Evolutionary conservation across 2,329 filamentous ascomycete species (phyloP).

Genomic region (Colletotrichum australisinense): DNA sequence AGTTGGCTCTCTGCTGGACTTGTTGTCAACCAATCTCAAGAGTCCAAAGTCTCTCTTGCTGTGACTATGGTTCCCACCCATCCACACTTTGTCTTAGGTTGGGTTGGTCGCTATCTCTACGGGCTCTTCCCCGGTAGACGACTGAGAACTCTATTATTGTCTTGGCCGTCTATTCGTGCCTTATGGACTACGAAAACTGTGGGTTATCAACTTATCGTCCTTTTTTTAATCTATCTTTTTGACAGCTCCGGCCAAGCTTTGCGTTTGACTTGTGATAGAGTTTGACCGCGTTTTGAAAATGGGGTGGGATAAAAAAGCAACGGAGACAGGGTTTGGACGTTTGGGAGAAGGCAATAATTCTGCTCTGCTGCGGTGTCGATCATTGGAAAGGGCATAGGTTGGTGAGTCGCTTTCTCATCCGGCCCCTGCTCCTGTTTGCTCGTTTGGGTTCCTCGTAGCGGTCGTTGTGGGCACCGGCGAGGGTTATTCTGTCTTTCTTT

Average conservation of each 20-base stretch:
- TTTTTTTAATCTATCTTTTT: not conserved
- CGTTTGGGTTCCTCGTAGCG: not conserved
- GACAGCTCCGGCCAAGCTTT: not conserved
- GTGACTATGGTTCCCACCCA: not conserved
- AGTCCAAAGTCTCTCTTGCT: not conserved
- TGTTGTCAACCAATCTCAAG: not conserved
- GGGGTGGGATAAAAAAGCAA: not conserved
- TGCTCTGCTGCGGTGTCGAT: not conserved
- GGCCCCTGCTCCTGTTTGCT: not conserved
- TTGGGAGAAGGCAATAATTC: not conserved
- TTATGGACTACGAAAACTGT: too few species aligned
- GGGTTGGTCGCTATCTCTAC: not conserved
- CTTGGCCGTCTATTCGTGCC: not conserved
- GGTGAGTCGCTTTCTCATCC: not conserved
- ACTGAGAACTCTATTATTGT: not conserved
- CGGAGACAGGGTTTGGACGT: not conserved
- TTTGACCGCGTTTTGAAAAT: conserved; percentile 14
- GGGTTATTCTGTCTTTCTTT: too few species aligned
- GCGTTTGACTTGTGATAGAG: not conserved
- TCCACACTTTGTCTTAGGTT: not conserved
- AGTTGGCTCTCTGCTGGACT: not conserved
- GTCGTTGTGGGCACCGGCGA: not conserved
- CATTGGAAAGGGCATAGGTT: not conserved
- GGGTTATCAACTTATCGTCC: too few species aligned
- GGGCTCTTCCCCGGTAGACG: not conserved